phyloP scores from a whole-genome alignment of 106 monocot genomes.

The Cymbidium sinense region DNA sequence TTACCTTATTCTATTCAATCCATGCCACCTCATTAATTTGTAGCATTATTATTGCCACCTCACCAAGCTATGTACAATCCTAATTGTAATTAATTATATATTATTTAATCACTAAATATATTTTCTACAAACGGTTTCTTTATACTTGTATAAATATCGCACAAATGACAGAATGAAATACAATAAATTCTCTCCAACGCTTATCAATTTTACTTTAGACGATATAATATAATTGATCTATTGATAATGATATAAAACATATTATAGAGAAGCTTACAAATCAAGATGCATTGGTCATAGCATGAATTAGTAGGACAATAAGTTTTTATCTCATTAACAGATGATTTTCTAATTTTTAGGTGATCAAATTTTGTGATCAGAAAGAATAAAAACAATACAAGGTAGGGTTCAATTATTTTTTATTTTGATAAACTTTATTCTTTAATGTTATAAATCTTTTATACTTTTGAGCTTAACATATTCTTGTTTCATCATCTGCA shows the following conservation, averaged over 20 bases:
- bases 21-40: no score
- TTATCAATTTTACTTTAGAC: background rate
- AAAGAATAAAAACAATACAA: background rate
- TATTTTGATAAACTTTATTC: background rate
- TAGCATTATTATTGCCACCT: no score
- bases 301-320: background rate
- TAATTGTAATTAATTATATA: no score
- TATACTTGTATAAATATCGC: no score
- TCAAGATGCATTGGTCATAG: background rate
- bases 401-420: background rate
- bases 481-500: background rate
- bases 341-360: background rate
- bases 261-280: background rate
- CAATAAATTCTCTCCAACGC: no score
- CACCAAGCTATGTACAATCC: no score
- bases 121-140: no score
- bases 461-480: background rate
- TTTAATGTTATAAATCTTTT: background rate
- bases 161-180: no score
- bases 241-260: background rate
- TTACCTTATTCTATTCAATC: no score
- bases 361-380: background rate
- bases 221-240: background rate
- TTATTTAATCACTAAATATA: no score
- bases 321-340: background rate